A percentile compares a stretch with the other conserved stretches of the same genome.
These are phyloP conservation scores for Arthrobotrys megalospora DNA, from an alignment of 2,329 filamentous ascomycete genomes.

Conservation along the genomic window DNA sequence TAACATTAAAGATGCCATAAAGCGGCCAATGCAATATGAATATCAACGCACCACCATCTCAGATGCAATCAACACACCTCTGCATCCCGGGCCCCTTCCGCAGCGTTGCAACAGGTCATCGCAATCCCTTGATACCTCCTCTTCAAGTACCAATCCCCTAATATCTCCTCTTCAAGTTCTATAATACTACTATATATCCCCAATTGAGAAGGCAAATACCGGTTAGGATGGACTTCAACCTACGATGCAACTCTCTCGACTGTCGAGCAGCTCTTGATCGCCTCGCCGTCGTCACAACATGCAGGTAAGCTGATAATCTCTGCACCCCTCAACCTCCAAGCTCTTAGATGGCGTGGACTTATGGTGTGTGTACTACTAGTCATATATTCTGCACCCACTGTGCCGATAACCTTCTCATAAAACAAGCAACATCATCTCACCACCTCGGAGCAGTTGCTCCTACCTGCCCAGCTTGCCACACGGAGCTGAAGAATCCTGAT, in stretches of 20 bases:
- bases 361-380: conserved; percentile 68
- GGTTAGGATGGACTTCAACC: conserved; percentile 66
- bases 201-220: neutral
- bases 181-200: neutral
- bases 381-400: conserved; percentile 89
- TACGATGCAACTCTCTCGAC: conserved; percentile 85
- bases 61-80: too few species aligned
- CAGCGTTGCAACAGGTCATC: too few species aligned
- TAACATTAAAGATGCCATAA: too few species aligned
- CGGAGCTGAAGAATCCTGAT: conserved; percentile 78
- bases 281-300: conserved; percentile 87
- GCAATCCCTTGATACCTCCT: too few species aligned
- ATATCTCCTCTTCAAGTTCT: too few species aligned
- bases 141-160: too few species aligned
- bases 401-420: conserved; percentile 77
- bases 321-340: neutral
- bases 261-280: conserved; percentile 80
- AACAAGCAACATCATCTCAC: conserved; percentile 71
- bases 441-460: conserved; percentile 51
- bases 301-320: conserved; percentile 69
- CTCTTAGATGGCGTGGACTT: too few species aligned
- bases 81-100: too few species aligned
- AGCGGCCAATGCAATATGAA: too few species aligned
- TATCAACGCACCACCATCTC: too few species aligned
- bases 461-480: conserved; percentile 82